Conservation (phyloP, 768 basidiomycete species). For the Ramaria sp. region DNA sequence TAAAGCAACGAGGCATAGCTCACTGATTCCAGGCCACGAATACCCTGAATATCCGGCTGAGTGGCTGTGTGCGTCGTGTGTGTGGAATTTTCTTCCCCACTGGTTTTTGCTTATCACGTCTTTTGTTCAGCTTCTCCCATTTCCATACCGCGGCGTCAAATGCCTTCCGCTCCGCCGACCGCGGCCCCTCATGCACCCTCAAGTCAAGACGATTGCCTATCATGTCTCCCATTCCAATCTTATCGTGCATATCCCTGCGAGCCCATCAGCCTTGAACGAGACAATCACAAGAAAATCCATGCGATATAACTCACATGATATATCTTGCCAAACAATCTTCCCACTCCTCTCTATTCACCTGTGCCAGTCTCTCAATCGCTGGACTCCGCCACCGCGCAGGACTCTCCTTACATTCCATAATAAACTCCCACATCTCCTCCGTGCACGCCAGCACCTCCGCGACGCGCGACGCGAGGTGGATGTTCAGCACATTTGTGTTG, state of each 20-base stretch:
- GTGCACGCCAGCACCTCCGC: slow-evolving; percentile 59
- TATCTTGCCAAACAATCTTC: slow-evolving; percentile 46
- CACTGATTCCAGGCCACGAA: slow-evolving; percentile 49
- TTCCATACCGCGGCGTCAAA: slow-evolving; percentile 48
- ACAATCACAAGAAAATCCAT: slow-evolving; percentile 3
- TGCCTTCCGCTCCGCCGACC: slow-evolving; percentile 37
- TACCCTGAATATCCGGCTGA: slow-evolving; percentile 43
- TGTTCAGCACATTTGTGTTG: slow-evolving; percentile 46
- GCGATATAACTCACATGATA: slow-evolving; percentile 38
- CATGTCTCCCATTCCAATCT: slow-evolving; percentile 34
- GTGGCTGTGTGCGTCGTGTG: slow-evolving; percentile 2
- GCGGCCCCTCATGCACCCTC: slow-evolving; percentile 25
- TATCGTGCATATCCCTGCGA: slow-evolving; percentile 54
- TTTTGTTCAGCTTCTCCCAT: slow-evolving; percentile 31
- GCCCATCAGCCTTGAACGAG: neutral
- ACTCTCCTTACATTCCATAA: slow-evolving; percentile 36
- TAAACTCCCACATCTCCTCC: slow-evolving; percentile 77
- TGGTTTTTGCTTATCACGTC: neutral
- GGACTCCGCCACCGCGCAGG: slow-evolving; percentile 10
- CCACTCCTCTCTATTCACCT: slow-evolving; percentile 50
- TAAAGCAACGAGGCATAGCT: too few relatives aligned
- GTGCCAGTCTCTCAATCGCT: slow-evolving; percentile 24
- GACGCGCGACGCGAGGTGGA: slow-evolving; percentile 51
- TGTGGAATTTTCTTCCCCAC: neutral
- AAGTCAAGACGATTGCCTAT: slow-evolving; percentile 42